phyloP scores from a whole-genome alignment of 257 asterid genomes.

The Nicotiana noctiflora region DNA sequence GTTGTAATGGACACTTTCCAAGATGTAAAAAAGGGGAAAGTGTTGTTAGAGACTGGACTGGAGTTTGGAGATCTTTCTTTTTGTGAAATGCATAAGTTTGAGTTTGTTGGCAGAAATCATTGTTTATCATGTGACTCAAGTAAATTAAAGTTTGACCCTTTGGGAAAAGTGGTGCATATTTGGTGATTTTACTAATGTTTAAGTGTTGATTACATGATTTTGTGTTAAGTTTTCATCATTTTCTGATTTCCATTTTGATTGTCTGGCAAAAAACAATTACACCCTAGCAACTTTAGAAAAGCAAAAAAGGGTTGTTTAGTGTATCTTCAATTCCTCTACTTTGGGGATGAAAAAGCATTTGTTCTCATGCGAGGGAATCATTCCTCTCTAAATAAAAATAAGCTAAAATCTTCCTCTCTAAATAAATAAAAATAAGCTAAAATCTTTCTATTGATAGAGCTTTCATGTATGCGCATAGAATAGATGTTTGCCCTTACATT shows the following conservation, averaged over 20 bases:
- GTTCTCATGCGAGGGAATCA: no score
- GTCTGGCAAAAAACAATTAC: background rate
- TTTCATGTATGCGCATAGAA: no score
- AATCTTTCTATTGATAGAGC: no score
- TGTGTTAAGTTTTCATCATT: background rate
- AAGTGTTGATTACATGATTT: background rate
- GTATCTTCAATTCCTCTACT: no score
- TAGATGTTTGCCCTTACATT: no score
- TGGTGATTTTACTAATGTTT: background rate
- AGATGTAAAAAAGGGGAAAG: conserved; percentile 2
- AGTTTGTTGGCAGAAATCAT: conserved; percentile 4
- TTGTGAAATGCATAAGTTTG: conserved; percentile 9
- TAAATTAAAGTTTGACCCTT: background rate
- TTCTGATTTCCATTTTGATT: background rate
- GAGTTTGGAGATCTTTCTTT: background rate
- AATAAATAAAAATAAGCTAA: no score
- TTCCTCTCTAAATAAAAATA: no score
- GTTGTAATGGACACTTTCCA: conserved; percentile 7
- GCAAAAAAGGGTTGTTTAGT: no score
- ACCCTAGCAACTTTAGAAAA: no score
- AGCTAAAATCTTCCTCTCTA: no score
- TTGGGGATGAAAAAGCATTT: no score
- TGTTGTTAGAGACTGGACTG: conserved; percentile 1
- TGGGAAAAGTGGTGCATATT: background rate
- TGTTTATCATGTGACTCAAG: conserved; percentile 4